Base-by-base conservation (phyloP, 2,329 filamentous ascomycete genomes). In the Beauveria australis region DNA sequence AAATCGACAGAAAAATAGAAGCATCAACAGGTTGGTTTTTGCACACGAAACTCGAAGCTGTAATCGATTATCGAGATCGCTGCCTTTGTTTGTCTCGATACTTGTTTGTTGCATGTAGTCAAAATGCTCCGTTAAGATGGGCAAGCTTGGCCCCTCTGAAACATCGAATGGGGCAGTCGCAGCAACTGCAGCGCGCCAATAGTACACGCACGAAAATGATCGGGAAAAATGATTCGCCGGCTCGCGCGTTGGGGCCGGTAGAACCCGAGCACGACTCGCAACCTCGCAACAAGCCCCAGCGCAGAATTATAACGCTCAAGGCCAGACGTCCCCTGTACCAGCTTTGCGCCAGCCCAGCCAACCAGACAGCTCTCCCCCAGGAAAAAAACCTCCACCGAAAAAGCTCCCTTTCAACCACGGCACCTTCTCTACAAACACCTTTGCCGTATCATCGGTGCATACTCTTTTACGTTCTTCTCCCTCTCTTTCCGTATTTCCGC, bases 71-170 rank as follows among this genome's bases (percentile, higher is more conserved):
- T 37, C 33, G 12, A 37, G 3, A 6, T 19, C 5, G 78, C 79
- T 3, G 73, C 73, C 0, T 63, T 86, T 1, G 80, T 87, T 74
- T 48, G 46, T 48, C 12, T 37, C 5, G 33, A 37, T 37, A 14
- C 22, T 48, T 48, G 46, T 48, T 28, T 48, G 46, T 24, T 48
- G 22, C 26, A 48, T 48, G 46, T 48, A 49, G 28, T 30, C 33
- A 37, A 37, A 37, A 37, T 12, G 18, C 47, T 47, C 10, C 47
- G 30, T 28, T n/a, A 16, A 16, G 30, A 22, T 52, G 49, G 18
- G 49, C 16, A 30, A 19, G 22, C 24, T 54, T 19, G 51, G 43
- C 19, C 19, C 28, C 33, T 58, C 26, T 46, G 28, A 44, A 56
- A 33, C 52, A 43, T 14, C 33, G 14, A 37, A 37, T 33, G 30